phyloP scores from a whole-genome alignment of 2,329 filamentous ascomycete species.

The Alternaria arborescens region DNA sequence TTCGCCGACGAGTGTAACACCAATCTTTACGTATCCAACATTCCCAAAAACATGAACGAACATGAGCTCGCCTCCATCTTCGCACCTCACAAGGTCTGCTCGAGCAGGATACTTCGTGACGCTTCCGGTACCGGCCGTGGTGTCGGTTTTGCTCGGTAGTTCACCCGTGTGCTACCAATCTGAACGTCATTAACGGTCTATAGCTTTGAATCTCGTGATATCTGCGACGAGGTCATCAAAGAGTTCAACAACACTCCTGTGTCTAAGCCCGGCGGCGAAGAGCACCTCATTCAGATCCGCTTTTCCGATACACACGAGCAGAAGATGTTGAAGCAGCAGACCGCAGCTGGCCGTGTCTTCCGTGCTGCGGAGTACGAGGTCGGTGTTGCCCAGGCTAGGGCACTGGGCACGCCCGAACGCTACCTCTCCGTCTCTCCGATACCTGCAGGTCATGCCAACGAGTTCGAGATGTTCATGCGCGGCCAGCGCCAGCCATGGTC shows the following conservation, averaged over 20 bases:
- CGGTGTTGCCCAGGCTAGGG: slow-evolving; percentile 52
- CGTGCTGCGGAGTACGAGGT: slow-evolving; percentile 87
- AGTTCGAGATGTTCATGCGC: slow-evolving; percentile 51
- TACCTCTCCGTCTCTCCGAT: slow-evolving; percentile 47
- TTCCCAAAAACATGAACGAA: slow-evolving; percentile 91
- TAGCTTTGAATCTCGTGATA: slow-evolving; percentile 87
- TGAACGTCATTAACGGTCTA: slow-evolving; percentile 9
- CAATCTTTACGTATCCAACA: slow-evolving; percentile 97
- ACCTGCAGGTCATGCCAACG: slow-evolving; percentile 44
- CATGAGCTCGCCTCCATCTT: slow-evolving; percentile 82
- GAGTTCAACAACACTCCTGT: slow-evolving; percentile 78
- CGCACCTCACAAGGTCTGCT: slow-evolving; percentile 82
- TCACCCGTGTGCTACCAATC: slow-evolving; percentile 6
- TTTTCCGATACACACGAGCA: slow-evolving; percentile 97
- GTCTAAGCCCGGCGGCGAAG: slow-evolving; percentile 69
- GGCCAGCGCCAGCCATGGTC: slow-evolving; percentile 48
- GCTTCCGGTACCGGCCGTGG: slow-evolving; percentile 91
- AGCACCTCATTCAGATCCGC: slow-evolving; percentile 88
- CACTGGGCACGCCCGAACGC: slow-evolving; percentile 43
- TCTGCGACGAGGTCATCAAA: slow-evolving; percentile 88
- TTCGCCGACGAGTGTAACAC: slow-evolving; percentile 89
- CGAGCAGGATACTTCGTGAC: slow-evolving; percentile 94
- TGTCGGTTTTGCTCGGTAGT: slow-evolving; percentile 94
- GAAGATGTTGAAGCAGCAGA: slow-evolving; percentile 95
- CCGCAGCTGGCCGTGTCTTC: slow-evolving; percentile 92